phyloP scores from a whole-genome alignment of 2,329 filamentous ascomycete genomes.

The Nigrospora oryzae region DNA sequence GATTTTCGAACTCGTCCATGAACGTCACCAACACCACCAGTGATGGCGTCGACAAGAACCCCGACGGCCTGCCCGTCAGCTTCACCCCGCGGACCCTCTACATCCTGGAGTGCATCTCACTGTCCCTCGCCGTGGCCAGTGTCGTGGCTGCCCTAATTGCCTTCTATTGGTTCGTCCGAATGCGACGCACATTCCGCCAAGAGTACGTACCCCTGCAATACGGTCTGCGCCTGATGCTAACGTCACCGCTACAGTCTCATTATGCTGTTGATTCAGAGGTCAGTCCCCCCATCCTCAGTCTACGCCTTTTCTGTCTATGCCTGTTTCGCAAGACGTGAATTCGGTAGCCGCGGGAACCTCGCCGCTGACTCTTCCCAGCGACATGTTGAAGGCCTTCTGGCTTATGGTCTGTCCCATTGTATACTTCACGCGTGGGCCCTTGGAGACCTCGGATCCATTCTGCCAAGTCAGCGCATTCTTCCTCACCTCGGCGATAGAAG shows the following conservation, averaged over 20 bases:
- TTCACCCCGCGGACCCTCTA: constrained; percentile 1
- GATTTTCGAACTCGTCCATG: neutral
- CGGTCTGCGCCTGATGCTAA: neutral
- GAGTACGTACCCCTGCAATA: constrained; percentile 39
- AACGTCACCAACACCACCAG: neutral
- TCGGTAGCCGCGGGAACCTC: too few relatives aligned
- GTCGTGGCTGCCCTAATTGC: constrained; percentile 45
- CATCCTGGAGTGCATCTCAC: constrained; percentile 28
- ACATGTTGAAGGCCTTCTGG: constrained; percentile 63
- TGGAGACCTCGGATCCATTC: constrained; percentile 43
- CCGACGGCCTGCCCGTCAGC: constrained; percentile 1
- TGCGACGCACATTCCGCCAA: constrained; percentile 67
- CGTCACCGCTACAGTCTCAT: constrained; percentile 47
- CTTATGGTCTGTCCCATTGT: constrained; percentile 57
- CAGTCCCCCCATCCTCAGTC: too few relatives aligned
- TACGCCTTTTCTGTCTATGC: too few relatives aligned
- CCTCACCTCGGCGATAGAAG: constrained; percentile 57
- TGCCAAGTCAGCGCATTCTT: constrained; percentile 65
- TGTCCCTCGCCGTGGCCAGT: constrained; percentile 41
- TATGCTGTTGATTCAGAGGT: constrained; percentile 58
- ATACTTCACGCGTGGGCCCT: constrained; percentile 41
- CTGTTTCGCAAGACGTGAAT: too few relatives aligned
- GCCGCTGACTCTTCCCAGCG: constrained; percentile 24
- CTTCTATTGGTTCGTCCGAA: constrained; percentile 65
- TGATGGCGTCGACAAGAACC: constrained; percentile 2